Evolutionary conservation across 2,329 filamentous ascomycete genomes (phyloP).

Genomic region (Alternaria angustiovoidea): DNA sequence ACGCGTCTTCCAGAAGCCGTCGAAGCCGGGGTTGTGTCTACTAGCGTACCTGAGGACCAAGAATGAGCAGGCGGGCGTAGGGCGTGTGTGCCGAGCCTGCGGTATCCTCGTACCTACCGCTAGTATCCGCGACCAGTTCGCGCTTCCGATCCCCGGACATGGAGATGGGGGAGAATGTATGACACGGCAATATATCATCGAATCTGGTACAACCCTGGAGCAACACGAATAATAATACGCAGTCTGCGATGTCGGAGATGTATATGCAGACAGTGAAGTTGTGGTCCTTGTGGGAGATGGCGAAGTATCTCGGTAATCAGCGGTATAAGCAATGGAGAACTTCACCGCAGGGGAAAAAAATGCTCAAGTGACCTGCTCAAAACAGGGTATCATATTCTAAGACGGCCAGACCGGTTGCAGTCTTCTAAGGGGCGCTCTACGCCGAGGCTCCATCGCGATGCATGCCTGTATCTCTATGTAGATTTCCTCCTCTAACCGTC

Average conservation of each 20-base stretch:
- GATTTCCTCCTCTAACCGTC: conserved; percentile 37
- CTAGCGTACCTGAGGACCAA: conserved; percentile 16
- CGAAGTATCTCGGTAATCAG: conserved; percentile 26
- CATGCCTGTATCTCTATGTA: conserved; percentile 20
- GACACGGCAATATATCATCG: conserved; percentile 8
- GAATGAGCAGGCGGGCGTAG: conserved; percentile 17
- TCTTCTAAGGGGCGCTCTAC: conserved; percentile 8
- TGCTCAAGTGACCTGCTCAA: conserved; percentile 30
- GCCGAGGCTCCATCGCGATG: conserved; percentile 15
- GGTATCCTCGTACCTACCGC: conserved; percentile 31
- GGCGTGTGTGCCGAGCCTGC: conserved; percentile 32
- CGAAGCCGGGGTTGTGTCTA: conserved; percentile 17
- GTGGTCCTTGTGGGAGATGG: background rate
- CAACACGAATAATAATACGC: background rate
- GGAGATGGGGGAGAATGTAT: background rate
- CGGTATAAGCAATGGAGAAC: conserved; percentile 28
- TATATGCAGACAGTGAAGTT: background rate
- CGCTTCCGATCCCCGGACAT: background rate
- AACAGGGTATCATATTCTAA: conserved; percentile 26
- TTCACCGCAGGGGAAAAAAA: conserved; percentile 22
- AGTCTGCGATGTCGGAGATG: conserved; percentile 11
- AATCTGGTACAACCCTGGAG: background rate
- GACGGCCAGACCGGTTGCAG: conserved; percentile 16
- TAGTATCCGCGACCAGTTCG: conserved; percentile 31
- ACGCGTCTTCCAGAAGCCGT: conserved; percentile 13